Conservation (phyloP, 257 asterid species). For the Plantago elongata region DNA sequence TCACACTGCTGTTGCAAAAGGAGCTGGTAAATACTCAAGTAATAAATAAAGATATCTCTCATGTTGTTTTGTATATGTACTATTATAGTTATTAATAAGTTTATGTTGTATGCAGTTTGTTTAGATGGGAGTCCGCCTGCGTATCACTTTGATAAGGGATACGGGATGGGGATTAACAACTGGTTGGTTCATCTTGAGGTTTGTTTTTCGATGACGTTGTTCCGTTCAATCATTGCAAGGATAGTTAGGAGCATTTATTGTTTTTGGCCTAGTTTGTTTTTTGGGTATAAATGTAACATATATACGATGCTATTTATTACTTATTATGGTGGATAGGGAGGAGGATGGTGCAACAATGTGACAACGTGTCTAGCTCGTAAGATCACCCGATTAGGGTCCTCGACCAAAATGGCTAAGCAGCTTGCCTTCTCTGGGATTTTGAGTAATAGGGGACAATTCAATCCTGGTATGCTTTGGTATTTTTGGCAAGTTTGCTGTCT, state of each 20-base stretch:
- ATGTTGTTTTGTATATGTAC: too few relatives aligned
- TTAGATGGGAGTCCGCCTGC: constrained; percentile 85
- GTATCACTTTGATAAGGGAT: constrained; percentile 51
- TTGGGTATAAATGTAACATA: too few relatives aligned
- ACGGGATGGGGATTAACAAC: constrained; percentile 45
- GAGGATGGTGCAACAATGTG: constrained; percentile 83
- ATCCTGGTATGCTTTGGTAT: constrained; percentile 54
- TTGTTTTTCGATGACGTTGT: background rate
- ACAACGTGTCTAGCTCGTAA: constrained; percentile 43
- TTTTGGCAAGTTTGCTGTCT: background rate
- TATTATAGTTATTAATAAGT: too few relatives aligned
- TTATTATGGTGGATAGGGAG: constrained; percentile 55
- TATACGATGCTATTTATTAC: too few relatives aligned
- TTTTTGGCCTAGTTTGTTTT: background rate
- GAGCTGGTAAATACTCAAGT: constrained; percentile 59
- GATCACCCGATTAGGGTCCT: constrained; percentile 61
- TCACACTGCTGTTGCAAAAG: constrained; percentile 49
- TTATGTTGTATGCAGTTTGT: constrained; percentile 38
- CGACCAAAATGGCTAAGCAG: constrained; percentile 58
- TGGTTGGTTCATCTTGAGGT: constrained; percentile 76
- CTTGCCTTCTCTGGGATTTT: constrained; percentile 70
- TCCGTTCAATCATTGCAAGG: too few relatives aligned
- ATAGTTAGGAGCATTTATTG: background rate
- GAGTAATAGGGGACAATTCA: constrained; percentile 54
- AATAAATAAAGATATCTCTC: background rate